These are phyloP conservation scores for Podaxis sp. DNA, from an alignment of 768 basidiomycete species.

Conservation along the genomic window DNA sequence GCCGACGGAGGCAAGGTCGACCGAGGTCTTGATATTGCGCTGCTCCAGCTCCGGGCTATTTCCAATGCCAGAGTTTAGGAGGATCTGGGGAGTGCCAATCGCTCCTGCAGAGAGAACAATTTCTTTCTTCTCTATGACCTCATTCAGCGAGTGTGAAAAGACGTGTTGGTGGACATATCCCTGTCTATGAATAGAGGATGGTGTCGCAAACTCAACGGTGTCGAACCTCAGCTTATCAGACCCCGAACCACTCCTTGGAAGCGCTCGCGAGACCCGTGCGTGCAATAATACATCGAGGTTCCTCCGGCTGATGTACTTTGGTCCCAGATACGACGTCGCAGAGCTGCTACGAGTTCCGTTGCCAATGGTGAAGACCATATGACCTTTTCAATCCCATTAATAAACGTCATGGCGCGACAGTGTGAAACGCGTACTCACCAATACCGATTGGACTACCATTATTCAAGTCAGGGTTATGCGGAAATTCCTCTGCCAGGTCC, in stretches of 20 bases:
- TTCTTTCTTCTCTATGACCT: constrained; percentile 26
- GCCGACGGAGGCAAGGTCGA: constrained; percentile 29
- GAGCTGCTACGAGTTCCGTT: constrained; percentile 21
- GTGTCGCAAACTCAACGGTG: not conserved
- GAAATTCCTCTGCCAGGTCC: constrained; percentile 26
- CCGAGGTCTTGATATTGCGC: constrained; percentile 19
- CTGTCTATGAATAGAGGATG: not conserved
- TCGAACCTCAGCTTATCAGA: not conserved
- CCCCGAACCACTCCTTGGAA: not conserved
- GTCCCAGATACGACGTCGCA: constrained; percentile 23
- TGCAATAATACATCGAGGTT: constrained; percentile 24
- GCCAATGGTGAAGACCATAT: constrained; percentile 12
- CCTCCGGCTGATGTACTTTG: constrained; percentile 17
- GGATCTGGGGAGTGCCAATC: constrained; percentile 28
- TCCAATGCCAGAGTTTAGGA: constrained; percentile 31
- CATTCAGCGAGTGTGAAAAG: not conserved
- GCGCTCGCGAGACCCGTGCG: not conserved
- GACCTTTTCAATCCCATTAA: not conserved
- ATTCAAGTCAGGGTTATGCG: constrained; percentile 30
- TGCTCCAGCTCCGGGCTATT: constrained; percentile 16
- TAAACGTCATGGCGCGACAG: not conserved
- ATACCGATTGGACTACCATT: constrained; percentile 28
- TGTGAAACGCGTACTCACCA: not conserved
- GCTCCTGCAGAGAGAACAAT: constrained; percentile 32
- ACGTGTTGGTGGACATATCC: not conserved